phyloP scores from a whole-genome alignment of 2,329 filamentous ascomycete species.

The Paecilomyces sp. region DNA sequence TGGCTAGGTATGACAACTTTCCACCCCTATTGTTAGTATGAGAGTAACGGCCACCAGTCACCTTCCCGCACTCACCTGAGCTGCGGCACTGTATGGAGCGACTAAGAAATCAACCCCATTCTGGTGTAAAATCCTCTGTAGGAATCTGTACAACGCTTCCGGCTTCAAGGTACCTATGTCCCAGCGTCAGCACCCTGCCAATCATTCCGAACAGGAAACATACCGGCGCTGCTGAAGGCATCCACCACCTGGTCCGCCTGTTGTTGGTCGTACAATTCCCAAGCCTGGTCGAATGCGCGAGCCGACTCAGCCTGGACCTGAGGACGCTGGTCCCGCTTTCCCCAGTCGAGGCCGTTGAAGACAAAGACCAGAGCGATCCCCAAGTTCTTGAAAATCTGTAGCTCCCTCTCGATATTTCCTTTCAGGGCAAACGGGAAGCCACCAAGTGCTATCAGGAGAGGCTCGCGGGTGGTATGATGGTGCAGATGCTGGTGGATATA shows the following conservation, averaged over 20 bases:
- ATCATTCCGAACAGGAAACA: slow-evolving; percentile 8
- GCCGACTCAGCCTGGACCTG: slow-evolving; percentile 55
- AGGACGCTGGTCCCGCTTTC: slow-evolving; percentile 62
- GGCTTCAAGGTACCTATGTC: slow-evolving; percentile 60
- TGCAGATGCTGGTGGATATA: slow-evolving; percentile 77
- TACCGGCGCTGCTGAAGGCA: slow-evolving; percentile 81
- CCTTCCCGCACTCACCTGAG: slow-evolving; percentile 56
- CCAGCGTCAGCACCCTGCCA: slow-evolving; percentile 18
- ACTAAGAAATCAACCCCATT: slow-evolving; percentile 69
- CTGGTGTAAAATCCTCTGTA: slow-evolving; percentile 66
- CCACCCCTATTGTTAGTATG: slow-evolving; percentile 3
- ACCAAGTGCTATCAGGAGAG: slow-evolving; percentile 80
- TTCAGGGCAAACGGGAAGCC: slow-evolving; percentile 76
- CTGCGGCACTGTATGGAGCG: slow-evolving; percentile 79
- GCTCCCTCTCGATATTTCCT: slow-evolving; percentile 66
- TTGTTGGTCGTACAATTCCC: slow-evolving; percentile 77
- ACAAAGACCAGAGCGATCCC: slow-evolving; percentile 78
- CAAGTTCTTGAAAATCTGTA: slow-evolving; percentile 63
- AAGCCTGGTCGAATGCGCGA: slow-evolving; percentile 68
- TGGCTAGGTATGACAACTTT: slow-evolving; percentile 66
- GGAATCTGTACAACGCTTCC: slow-evolving; percentile 65
- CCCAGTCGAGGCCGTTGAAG: slow-evolving; percentile 80
- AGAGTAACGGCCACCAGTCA: background rate
- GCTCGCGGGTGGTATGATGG: slow-evolving; percentile 66
- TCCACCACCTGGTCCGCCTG: slow-evolving; percentile 73